Evolutionary conservation across 2,329 filamentous ascomycete species (phyloP).

Genomic region (Aspergillus fumigatiaffinis): DNA sequence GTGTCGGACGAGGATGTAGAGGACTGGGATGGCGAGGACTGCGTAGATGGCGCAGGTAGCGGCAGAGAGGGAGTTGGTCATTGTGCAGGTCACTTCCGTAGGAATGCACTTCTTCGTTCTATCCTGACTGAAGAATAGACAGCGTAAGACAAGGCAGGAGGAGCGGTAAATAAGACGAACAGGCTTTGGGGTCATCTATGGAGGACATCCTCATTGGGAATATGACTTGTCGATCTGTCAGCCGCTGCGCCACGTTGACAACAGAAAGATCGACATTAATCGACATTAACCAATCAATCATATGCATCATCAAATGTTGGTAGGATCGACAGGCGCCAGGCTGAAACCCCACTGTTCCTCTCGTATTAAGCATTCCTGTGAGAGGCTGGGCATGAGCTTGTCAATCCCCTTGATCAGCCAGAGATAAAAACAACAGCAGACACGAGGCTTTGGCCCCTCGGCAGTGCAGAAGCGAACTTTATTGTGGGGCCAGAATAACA

Average conservation of each 20-base stretch:
- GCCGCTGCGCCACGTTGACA: slow-evolving; percentile 1
- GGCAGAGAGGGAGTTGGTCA: not conserved
- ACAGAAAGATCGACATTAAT: not conserved
- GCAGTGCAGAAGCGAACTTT: not conserved
- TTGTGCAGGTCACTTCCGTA: slow-evolving; percentile 2
- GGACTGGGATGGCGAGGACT: slow-evolving; percentile 25
- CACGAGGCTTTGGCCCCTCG: not conserved
- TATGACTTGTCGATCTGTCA: slow-evolving; percentile 1
- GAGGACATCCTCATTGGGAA: not conserved
- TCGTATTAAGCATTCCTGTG: not conserved
- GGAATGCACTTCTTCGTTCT: not conserved
- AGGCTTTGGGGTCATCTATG: not conserved
- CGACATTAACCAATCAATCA: not conserved
- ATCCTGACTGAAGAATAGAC: not conserved
- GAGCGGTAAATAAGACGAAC: not conserved
- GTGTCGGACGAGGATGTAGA: slow-evolving; percentile 34
- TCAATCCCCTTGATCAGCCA: not conserved
- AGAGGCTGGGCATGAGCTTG: not conserved
- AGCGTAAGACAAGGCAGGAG: not conserved
- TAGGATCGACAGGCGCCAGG: not conserved
- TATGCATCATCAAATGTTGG: not conserved
- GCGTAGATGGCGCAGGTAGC: slow-evolving; percentile 29
- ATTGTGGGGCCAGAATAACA: not conserved
- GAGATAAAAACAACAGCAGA: not conserved
- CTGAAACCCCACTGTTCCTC: not conserved